Evolutionary conservation across 768 basidiomycete species (phyloP), one percentile per base, ranked within the genome.

Genomic region (Russula dissimulans): DNA sequence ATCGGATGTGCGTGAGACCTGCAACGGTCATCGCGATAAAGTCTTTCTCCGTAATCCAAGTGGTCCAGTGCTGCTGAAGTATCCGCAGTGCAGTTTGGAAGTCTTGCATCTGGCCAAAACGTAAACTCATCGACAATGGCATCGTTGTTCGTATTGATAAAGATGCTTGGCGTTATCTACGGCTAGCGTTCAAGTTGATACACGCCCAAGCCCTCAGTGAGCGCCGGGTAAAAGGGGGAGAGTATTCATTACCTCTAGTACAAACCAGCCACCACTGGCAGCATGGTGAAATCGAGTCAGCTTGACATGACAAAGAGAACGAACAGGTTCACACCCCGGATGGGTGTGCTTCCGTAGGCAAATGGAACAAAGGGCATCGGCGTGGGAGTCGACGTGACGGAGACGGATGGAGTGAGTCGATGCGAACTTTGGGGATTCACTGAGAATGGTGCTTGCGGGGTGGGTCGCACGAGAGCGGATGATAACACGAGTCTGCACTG

Each of bases 121-220:
- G 84, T 87, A 63, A 74, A 85, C 67, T 85, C 83, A 63, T 86
- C 84, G 6, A 85, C 72, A 36, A 86, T 77, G 42, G 71, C 72
- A 38, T 73, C 70, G 62, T 85, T 82, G 42, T 77, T 77, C 39
- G 82, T 86, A 67, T 75, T 79, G 61, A 83, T 76, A 61, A 89
- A 89, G 11, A 89, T 74, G 66, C 84, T 86, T 1, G 87, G 87
- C 2, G 85, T 88, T 57, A 89, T 89, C 87, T 87, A 89, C 36
- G 86, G 86, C 83, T 87, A 42, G 59, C 12, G 56, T 43, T n/a
- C n/a, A n/a, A n/a, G n/a, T n/a, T 43, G 17, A 38, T 34, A 45
- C 46, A 54, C 43, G 12, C 39, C 4, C 39, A 14, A 4, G 47
- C 29, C 22, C 9, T 51, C 41, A 31, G 38, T 34, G 48, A 50